Evolutionary conservation across 2,329 filamentous ascomycete species (phyloP), one percentile per base, ranked within the genome.

Genomic region (Paraphoma chrysanthemicola): DNA sequence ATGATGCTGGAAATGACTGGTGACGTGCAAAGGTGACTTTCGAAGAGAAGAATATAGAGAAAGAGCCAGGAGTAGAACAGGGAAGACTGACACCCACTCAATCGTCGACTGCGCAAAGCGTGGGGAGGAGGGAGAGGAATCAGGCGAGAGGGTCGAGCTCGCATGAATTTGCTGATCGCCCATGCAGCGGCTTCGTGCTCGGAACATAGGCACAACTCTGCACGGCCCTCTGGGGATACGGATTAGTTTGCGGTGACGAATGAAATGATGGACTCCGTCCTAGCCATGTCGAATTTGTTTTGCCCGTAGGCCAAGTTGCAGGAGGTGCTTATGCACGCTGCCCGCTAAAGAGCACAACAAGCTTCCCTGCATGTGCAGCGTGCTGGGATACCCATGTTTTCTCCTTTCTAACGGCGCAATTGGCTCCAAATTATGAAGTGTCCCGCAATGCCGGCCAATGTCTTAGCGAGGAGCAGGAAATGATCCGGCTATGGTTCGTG

Each of bases 131-230:
- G 61, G 59, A 52, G 54, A 65, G 50, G 44, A 57, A 60, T 59
- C 51, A 60, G 66, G 64, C 59, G 63, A 47, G 57, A 64, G 57
- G 59, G 63, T 66, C 57, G 59, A 62, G 54, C 60, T 68, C 66
- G 63, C 68, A 72, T 71, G 68, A 66, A 68, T 59, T 64, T 68
- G 66, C 62, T 66, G 71, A 72, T 72, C 70, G 67, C 60, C 67
- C 63, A 66, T 70, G 70, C 68, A 71, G 50, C 64, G 65, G 56
- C 60, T 62, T 59, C 47, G 62, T 52, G 49, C 52, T 57, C 54
- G 63, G 64, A 57, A 64, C 59, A 59, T 62, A 63, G 57, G 66
- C 66, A 73, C 56, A 70, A 68, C 50, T 60, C 60, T 56, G 69
- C 65, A 70, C 60, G 63, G 71, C 59, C 65, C 64, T 67, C 58